These are phyloP conservation scores for Camellia granthamiana DNA, from an alignment of 148 eudicot species.

Conservation along the genomic window DNA sequence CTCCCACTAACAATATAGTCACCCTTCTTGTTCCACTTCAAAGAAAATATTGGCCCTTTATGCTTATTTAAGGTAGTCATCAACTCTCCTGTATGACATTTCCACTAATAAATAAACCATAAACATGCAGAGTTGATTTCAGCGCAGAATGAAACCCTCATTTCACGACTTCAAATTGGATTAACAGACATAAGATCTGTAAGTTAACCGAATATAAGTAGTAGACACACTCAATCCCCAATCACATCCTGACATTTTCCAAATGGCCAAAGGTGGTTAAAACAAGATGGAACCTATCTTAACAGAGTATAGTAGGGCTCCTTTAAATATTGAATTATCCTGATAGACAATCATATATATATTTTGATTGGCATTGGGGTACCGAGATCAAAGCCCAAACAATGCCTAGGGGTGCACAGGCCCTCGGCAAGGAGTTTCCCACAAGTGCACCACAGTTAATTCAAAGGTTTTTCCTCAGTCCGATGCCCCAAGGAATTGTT, in stretches of 20 bases:
- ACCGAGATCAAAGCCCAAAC: no score
- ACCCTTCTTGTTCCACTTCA: conserved; percentile 81
- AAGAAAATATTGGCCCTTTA: conserved; percentile 69
- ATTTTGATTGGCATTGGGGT: not conserved
- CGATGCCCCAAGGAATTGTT: no score
- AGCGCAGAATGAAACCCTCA: not conserved
- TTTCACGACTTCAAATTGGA: not conserved
- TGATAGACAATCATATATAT: not conserved
- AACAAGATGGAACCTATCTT: not conserved
- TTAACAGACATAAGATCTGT: conserved; percentile 1
- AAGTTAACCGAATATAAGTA: not conserved
- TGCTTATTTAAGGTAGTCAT: conserved; percentile 56
- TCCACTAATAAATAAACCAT: conserved; percentile 8
- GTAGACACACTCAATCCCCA: not conserved
- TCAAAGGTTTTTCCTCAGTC: no score
- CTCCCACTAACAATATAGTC: conserved; percentile 75
- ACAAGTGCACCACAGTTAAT: no score
- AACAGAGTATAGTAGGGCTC: not conserved
- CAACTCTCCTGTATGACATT: conserved; percentile 49
- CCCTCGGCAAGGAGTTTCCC: no score
- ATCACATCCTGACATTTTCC: not conserved
- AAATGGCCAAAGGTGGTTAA: not conserved
- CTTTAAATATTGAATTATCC: not conserved
- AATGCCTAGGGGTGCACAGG: no score
- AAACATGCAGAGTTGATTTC: not conserved